Conservation (phyloP, 129 eudicot species). For the Arctium lappa region DNA sequence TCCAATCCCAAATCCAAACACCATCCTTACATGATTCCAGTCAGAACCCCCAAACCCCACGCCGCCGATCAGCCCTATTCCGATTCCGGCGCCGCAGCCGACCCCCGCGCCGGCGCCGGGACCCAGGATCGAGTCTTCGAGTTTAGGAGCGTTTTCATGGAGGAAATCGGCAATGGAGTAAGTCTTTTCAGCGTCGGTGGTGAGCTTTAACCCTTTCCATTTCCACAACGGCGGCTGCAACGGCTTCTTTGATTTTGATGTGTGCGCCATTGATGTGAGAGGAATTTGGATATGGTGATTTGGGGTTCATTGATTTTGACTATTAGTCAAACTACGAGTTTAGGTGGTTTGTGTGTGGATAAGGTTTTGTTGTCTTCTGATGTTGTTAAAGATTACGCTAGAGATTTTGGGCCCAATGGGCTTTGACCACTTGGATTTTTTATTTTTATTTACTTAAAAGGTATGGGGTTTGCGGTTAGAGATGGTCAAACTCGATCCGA, state of each 20-base stretch:
- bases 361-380: not conserved
- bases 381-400: not conserved
- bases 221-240: conserved; percentile 40
- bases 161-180: conserved; percentile 39
- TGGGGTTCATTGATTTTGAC: conserved; percentile 13
- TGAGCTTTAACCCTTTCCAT: conserved; percentile 43
- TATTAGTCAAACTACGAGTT: not conserved
- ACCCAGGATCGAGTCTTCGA: conserved; percentile 50
- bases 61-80: conserved; percentile 70
- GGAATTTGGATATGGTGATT: not conserved
- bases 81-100: conserved; percentile 78
- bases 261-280: conserved; percentile 24
- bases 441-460: too few relatives aligned
- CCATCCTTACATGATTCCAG: conserved; percentile 63
- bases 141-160: conserved; percentile 33
- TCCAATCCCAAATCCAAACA: conserved; percentile 64
- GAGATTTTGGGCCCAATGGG: not conserved
- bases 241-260: conserved; percentile 18
- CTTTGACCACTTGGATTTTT: not conserved
- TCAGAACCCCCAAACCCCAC: conserved; percentile 48
- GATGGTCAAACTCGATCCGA: too few relatives aligned
- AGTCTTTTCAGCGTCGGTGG: conserved; percentile 27
- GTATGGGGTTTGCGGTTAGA: too few relatives aligned
- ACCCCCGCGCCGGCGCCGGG: conserved; percentile 74
- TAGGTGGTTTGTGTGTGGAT: not conserved